Conservation (phyloP, 495 filamentous ascomycete genomes). For the Aspergillus ellipticus region DNA sequence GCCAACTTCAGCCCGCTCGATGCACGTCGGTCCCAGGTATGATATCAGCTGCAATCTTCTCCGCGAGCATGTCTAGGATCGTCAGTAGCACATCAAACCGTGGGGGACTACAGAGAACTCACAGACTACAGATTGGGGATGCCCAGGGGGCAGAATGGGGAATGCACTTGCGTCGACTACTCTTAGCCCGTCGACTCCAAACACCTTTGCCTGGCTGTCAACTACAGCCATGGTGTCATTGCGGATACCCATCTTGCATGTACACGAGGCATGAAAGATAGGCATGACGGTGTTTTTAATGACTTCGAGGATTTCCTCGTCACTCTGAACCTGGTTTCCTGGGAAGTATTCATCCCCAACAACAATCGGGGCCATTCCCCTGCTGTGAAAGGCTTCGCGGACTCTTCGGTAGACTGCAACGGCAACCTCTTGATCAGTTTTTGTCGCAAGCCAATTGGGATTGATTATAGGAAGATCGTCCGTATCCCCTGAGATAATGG, state of each 20-base stretch:
- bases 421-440: slow-evolving; percentile 50
- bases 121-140: slow-evolving; percentile 53
- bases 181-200: slow-evolving; percentile 48
- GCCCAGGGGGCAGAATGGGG: slow-evolving; percentile 53
- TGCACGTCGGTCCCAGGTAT: slow-evolving; percentile 3
- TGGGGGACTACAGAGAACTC: slow-evolving; percentile 16
- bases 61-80: slow-evolving; percentile 48
- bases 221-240: slow-evolving; percentile 51
- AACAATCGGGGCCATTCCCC: slow-evolving; percentile 32
- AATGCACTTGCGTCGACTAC: slow-evolving; percentile 60
- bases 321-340: slow-evolving; percentile 40
- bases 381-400: slow-evolving; percentile 34
- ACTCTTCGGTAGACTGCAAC: slow-evolving; percentile 50
- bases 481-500: slow-evolving; percentile 39
- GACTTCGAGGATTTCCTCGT: slow-evolving; percentile 47
- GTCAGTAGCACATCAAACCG: slow-evolving; percentile 1
- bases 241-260: slow-evolving; percentile 48
- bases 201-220: slow-evolving; percentile 47
- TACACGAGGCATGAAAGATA: slow-evolving; percentile 51
- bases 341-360: slow-evolving; percentile 51
- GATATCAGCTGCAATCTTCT: slow-evolving; percentile 60
- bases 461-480: slow-evolving; percentile 51
- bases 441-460: slow-evolving; percentile 51
- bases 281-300: slow-evolving; percentile 42
- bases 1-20: not conserved